Evolutionary conservation across 441 rosid genomes (phyloP), one percentile per base, ranked within the genome.

Genomic region (Rhodomyrtus psidioides): DNA sequence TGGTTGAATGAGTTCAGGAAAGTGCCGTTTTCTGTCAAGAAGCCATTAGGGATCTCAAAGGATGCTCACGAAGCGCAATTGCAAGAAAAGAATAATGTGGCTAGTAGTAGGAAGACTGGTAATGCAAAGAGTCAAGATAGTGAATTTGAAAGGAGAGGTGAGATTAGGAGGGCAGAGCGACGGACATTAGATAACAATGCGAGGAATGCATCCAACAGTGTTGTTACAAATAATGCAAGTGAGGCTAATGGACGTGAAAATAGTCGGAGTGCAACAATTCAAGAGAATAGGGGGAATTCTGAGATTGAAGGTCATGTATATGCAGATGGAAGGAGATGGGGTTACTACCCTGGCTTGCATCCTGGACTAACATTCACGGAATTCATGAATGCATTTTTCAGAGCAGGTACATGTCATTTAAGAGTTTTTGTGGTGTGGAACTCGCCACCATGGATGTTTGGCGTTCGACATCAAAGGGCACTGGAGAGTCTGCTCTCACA

Each of bases 281-380:
- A 24, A 24, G 81, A 88, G 46, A 70, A 83, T 86, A 88, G 87
- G 65, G 85, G 84, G 81, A 81, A 83, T 86, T 70, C 91, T 81
- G 97, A 91, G 91, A 88, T 90, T 84, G 82, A 87, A 24, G 90
- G 91, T 89, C 93, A 94, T 90, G 23, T 93, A n/a, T 93, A 92
- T 91, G 96, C 98, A 12, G 99, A 97, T 93, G 99, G 99, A 81
- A 94, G 88, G 85, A 94, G 93, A 90, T 95, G 98, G 99, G 99
- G 98, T 44, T 97, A 94, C 90, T 95, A 91, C 88, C 99, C 98
- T 81, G 96, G 96, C 83, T 82, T 96, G 88, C 92, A 92, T 89
- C 93, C 93, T 49, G 89, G 91, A 86, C 88, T 97, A 87, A 90
- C 96, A 5, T 97, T 97, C 90, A 91, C 93, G 2, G 93, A 91